Percentiles rank a stretch among this genome's conserved stretches.
These are phyloP conservation scores for Vanilla planifolia DNA, from an alignment of 106 monocot genomes.

Conservation along the genomic window DNA sequence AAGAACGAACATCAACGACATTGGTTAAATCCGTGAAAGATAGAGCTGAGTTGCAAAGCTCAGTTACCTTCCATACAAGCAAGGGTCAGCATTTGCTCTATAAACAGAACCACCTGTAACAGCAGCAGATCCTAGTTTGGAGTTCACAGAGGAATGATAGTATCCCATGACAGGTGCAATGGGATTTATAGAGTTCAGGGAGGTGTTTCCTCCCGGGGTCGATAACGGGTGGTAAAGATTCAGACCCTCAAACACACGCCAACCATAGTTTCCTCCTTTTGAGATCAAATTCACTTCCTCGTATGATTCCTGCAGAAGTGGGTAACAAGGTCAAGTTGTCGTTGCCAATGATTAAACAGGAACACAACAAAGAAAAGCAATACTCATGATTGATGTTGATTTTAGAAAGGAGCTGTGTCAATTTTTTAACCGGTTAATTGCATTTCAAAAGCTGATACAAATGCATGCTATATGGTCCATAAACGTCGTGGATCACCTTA, in stretches of 20 bases:
- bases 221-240: slow-evolving; percentile 26
- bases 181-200: slow-evolving; percentile 34
- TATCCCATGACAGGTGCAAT: slow-evolving; percentile 88
- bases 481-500: too few relatives aligned
- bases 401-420: too few relatives aligned
- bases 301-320: slow-evolving; percentile 43
- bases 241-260: slow-evolving; percentile 81
- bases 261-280: slow-evolving; percentile 97
- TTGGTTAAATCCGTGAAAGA: not conserved
- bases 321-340: not conserved
- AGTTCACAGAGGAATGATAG: slow-evolving; percentile 49
- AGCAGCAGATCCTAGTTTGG: slow-evolving; percentile 53
- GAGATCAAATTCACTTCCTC: slow-evolving; percentile 92
- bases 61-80: slow-evolving; percentile 81
- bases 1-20: not conserved
- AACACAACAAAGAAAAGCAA: too few relatives aligned
- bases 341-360: too few relatives aligned
- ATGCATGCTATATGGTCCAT: too few relatives aligned
- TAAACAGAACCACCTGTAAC: slow-evolving; percentile 85
- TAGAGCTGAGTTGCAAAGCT: not conserved
- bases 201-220: slow-evolving; percentile 44
- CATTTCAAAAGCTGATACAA: too few relatives aligned
- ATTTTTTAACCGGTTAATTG: too few relatives aligned
- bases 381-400: too few relatives aligned
- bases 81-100: slow-evolving; percentile 71